These are phyloP conservation scores for Fusarium sacchari DNA, from an alignment of 2,329 filamentous ascomycete species.

Conservation along the genomic window DNA sequence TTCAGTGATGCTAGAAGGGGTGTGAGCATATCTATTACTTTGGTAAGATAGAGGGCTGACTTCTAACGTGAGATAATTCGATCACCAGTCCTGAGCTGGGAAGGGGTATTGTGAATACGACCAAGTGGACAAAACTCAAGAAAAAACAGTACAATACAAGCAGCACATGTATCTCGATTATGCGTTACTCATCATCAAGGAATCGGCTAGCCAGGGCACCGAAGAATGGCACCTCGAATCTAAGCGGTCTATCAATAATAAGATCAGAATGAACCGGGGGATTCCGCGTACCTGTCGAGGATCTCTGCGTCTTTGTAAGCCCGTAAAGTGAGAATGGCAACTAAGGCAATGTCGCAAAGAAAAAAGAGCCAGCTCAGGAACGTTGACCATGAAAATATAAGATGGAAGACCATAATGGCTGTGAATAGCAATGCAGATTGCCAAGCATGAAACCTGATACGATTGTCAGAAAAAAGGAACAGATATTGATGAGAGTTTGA, in stretches of 20 bases:
- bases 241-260: slow-evolving; percentile 40
- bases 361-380: slow-evolving; percentile 88
- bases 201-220: slow-evolving; percentile 87
- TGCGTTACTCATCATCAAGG: slow-evolving; percentile 78
- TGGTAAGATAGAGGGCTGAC: not conserved
- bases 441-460: slow-evolving; percentile 91
- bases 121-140: not conserved
- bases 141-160: not conserved
- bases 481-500: not conserved
- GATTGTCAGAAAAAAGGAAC: slow-evolving; percentile 13
- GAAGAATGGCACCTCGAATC: slow-evolving; percentile 89
- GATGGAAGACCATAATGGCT: slow-evolving; percentile 77
- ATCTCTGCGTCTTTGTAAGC: slow-evolving; percentile 86
- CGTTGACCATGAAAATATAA: slow-evolving; percentile 85
- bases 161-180: not conserved
- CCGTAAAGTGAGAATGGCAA: slow-evolving; percentile 78
- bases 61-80: not conserved
- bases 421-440: slow-evolving; percentile 88
- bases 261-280: not conserved
- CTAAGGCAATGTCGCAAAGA: slow-evolving; percentile 77
- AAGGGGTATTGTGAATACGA: slow-evolving; percentile 29
- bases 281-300: slow-evolving; percentile 63
- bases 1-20: not conserved
- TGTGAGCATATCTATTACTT: not conserved
- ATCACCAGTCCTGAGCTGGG: not conserved